Evolutionary conservation across 208 protist genomes (phyloP).

Genomic region (Tritrichomonas musculus): DNA sequence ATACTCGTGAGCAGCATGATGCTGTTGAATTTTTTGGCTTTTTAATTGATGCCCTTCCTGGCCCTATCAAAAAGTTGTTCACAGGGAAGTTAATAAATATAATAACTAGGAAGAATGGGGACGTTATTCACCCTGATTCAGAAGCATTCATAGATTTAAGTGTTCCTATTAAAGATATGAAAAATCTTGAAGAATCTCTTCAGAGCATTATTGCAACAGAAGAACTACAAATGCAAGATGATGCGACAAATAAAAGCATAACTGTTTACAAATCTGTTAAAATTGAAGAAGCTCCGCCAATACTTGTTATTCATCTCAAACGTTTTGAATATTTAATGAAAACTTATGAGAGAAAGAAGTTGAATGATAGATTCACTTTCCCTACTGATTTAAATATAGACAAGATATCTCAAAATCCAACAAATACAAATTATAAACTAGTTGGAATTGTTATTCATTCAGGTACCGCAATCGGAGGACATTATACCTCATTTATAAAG

Average conservation of each 20-base stretch:
- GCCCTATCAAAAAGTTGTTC: neutral
- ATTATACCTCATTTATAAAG: neutral
- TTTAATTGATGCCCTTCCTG: neutral
- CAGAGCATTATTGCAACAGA: neutral
- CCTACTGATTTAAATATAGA: neutral
- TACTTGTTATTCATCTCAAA: constrained; percentile 28
- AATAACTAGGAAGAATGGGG: neutral
- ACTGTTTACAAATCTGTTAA: neutral
- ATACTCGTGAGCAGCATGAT: neutral
- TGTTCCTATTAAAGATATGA: neutral
- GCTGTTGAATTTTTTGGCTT: neutral
- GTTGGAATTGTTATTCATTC: neutral
- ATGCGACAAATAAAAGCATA: neutral
- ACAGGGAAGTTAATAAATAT: neutral
- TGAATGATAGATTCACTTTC: neutral
- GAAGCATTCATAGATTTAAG: neutral
- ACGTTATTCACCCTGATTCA: neutral
- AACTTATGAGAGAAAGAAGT: neutral
- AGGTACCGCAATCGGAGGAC: neutral
- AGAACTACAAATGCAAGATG: neutral
- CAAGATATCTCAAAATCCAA: neutral
- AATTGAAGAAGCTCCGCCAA: neutral
- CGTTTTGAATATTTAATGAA: neutral
- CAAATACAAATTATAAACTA: neutral
- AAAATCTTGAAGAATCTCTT: neutral